A percentile compares a stretch with the other conserved stretches of the same genome.
Evolutionary conservation across 129 eudicot species (phyloP).

Genomic region (Solidago caesia): DNA sequence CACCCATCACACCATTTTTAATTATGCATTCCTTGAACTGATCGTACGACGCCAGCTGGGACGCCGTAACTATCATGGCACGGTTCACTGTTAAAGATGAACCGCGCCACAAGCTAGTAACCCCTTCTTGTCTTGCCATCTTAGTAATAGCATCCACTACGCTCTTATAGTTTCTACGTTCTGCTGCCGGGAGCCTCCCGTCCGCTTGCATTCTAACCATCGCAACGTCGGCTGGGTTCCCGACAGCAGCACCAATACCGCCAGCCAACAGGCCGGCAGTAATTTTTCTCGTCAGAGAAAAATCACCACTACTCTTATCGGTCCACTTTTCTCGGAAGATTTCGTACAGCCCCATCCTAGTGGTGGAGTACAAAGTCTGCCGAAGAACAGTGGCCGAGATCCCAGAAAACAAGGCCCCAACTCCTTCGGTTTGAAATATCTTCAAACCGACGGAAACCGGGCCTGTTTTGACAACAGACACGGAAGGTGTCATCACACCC

Average conservation of each 20-base stretch:
- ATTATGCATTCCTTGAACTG: constrained; percentile 63
- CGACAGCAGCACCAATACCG: constrained; percentile 75
- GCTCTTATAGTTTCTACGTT: constrained; percentile 61
- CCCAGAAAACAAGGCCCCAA: constrained; percentile 68
- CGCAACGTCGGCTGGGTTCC: constrained; percentile 84
- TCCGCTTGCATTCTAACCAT: constrained; percentile 93
- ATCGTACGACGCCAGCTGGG: constrained; percentile 82
- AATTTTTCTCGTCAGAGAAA: constrained; percentile 51
- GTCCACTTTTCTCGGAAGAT: constrained; percentile 59
- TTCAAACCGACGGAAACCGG: constrained; percentile 56
- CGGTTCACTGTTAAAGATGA: constrained; percentile 87
- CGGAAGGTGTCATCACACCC: constrained; percentile 18
- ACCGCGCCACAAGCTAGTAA: constrained; percentile 70
- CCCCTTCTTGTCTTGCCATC: constrained; percentile 57
- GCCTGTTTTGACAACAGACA: constrained; percentile 35
- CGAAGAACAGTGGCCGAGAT: constrained; percentile 82
- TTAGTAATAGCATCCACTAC: constrained; percentile 58
- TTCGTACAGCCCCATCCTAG: constrained; percentile 83
- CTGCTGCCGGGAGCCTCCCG: constrained; percentile 60
- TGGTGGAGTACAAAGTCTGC: constrained; percentile 71
- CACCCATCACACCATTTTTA: constrained; percentile 44
- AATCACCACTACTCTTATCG: constrained; percentile 38
- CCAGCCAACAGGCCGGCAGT: constrained; percentile 71
- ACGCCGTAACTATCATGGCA: constrained; percentile 84
- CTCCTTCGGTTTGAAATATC: constrained; percentile 64